Percentiles rank a stretch among this genome's conserved stretches.
Evolutionary conservation across 2,329 filamentous ascomycete genomes (phyloP).

Genomic region (Fusarium penzigii): DNA sequence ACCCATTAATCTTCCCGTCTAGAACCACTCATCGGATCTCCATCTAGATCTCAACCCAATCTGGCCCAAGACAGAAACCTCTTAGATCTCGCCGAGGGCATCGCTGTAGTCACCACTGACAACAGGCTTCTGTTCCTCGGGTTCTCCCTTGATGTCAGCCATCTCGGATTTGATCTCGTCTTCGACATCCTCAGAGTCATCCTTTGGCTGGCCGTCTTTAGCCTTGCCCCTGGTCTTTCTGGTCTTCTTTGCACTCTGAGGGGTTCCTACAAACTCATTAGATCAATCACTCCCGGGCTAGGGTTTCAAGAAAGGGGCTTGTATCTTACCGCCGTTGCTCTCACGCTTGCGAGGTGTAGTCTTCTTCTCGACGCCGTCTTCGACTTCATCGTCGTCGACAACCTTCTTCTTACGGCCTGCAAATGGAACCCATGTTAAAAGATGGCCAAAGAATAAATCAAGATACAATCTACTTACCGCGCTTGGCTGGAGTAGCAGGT

Average conservation of each 20-base stretch:
- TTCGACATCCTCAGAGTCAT: neutral
- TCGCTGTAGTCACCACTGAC: neutral
- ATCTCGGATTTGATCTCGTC: neutral
- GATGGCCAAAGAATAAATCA: no score
- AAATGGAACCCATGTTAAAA: neutral
- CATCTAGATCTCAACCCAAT: neutral
- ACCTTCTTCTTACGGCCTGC: neutral
- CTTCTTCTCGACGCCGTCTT: neutral
- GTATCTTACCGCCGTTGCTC: neutral
- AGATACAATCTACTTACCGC: constrained; percentile 20
- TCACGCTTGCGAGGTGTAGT: neutral
- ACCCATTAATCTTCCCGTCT: no score
- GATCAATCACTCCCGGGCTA: no score
- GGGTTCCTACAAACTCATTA: neutral
- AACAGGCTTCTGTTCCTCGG: neutral
- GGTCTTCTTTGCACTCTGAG: neutral
- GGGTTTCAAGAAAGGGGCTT: no score
- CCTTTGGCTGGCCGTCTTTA: neutral
- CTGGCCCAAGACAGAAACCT: neutral
- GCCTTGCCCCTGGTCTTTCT: neutral
- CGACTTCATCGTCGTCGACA: neutral
- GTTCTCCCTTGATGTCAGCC: neutral
- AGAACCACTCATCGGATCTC: neutral
- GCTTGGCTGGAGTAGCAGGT: constrained; percentile 24
- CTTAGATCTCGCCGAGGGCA: neutral